Conservation (phyloP, 129 eudicot species). For the Tagetes erecta region DNA sequence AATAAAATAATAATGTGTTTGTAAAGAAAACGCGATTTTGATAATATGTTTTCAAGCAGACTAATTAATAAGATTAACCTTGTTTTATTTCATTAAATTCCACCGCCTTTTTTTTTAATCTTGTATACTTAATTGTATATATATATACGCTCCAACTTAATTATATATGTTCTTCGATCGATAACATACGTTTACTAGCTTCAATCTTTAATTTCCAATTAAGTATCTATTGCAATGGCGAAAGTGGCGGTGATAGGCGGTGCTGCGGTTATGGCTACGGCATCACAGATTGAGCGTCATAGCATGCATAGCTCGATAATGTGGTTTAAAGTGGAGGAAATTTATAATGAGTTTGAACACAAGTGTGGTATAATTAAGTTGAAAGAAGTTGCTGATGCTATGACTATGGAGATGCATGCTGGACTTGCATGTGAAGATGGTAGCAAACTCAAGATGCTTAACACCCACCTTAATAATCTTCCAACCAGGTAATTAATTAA, state of each 20-base stretch:
- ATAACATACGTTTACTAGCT: no score
- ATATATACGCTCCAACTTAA: no score
- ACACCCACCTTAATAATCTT: constrained; percentile 82
- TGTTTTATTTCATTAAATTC: no score
- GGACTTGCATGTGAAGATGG: constrained; percentile 79
- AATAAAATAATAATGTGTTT: no score
- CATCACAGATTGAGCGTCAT: constrained; percentile 52
- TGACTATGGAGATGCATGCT: constrained; percentile 85
- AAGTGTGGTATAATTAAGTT: constrained; percentile 59
- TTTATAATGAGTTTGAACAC: constrained; percentile 65
- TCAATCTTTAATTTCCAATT: background rate
- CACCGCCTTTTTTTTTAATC: no score
- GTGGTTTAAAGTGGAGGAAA: constrained; percentile 51
- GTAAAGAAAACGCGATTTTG: no score
- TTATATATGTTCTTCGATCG: no score
- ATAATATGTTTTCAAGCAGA: no score
- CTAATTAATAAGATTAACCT: no score
- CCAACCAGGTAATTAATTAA: constrained; percentile 58
- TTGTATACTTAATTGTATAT: no score
- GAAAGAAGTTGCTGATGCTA: constrained; percentile 65
- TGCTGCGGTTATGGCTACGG: constrained; percentile 60
- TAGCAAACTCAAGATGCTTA: constrained; percentile 73
- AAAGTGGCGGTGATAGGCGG: constrained; percentile 62
- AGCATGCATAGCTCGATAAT: constrained; percentile 37
- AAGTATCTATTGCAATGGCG: constrained; percentile 34